phyloP scores from a whole-genome alignment of 2,329 filamentous ascomycete genomes.

The Tolypocladium ophioglossoides region DNA sequence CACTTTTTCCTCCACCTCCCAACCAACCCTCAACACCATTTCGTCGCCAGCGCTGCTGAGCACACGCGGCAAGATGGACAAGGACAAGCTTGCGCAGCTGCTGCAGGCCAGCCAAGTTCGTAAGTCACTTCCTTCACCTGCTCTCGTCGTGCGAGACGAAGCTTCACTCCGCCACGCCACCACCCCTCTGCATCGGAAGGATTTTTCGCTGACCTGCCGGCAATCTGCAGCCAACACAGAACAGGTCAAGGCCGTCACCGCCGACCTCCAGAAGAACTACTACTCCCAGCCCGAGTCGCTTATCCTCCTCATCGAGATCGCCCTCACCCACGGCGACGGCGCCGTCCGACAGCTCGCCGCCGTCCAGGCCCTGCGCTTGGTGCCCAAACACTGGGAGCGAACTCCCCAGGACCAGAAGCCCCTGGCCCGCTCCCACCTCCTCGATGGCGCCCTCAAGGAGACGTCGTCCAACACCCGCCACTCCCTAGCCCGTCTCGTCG shows the following conservation, averaged over 20 bases:
- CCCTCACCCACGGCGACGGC: slow-evolving; percentile 64
- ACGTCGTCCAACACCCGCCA: slow-evolving; percentile 67
- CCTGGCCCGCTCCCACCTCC: slow-evolving; percentile 68
- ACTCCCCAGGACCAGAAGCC: slow-evolving; percentile 67
- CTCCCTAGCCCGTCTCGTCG: slow-evolving; percentile 78
- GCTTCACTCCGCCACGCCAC: background rate
- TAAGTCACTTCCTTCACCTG: slow-evolving; percentile 36
- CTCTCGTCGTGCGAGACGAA: background rate
- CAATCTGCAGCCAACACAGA: slow-evolving; percentile 64
- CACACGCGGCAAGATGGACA: slow-evolving; percentile 26
- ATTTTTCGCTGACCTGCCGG: slow-evolving; percentile 3
- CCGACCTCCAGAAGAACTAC: slow-evolving; percentile 85
- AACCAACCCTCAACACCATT: background rate
- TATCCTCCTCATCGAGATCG: slow-evolving; percentile 76
- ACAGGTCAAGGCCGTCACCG: slow-evolving; percentile 80
- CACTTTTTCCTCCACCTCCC: background rate
- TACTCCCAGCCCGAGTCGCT: slow-evolving; percentile 80
- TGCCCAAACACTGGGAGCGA: slow-evolving; percentile 75
- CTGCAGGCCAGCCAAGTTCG: slow-evolving; percentile 81
- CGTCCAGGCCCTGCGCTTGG: slow-evolving; percentile 77
- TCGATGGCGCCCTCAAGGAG: slow-evolving; percentile 77
- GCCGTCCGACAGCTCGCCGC: slow-evolving; percentile 81
- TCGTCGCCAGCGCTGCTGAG: background rate
- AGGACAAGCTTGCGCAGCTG: slow-evolving; percentile 72
- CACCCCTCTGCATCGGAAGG: background rate